phyloP scores from a whole-genome alignment of 352 stramenopile genomes.

The Proteromonas lacertae region DNA sequence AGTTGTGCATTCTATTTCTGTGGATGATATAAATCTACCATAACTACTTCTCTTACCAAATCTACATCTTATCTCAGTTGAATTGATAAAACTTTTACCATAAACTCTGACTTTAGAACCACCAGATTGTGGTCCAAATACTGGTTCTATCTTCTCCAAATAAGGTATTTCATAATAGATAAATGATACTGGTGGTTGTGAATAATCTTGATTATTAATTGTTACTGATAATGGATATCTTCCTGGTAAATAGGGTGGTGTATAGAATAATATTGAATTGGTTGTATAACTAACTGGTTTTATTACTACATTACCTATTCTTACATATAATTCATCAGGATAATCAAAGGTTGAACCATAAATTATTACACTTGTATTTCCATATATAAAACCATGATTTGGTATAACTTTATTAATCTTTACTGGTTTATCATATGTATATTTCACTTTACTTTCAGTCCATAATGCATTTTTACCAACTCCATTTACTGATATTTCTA shows the following conservation, averaged over 20 bases:
- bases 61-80: constrained; percentile 14
- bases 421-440: constrained; percentile 1
- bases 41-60: constrained; percentile 17
- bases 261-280: not conserved
- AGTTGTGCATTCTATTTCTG: constrained; percentile 20
- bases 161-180: not conserved
- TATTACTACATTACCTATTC: constrained; percentile 1
- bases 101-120: constrained; percentile 1
- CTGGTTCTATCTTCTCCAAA: not conserved
- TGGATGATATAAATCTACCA: constrained; percentile 19
- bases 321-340: not conserved
- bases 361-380: not conserved
- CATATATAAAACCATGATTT: not conserved
- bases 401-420: not conserved
- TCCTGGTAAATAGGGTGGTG: not conserved
- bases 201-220: constrained; percentile 4
- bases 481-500: constrained; percentile 1
- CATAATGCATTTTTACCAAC: not conserved
- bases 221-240: constrained; percentile 2
- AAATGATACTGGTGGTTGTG: not conserved
- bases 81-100: constrained; percentile 4
- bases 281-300: not conserved
- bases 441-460: not conserved
- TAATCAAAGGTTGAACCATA: not conserved
- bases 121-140: not conserved